These are phyloP conservation scores for Karstenula rhodostoma DNA, from an alignment of 2,329 filamentous ascomycete species.

Conservation along the genomic window DNA sequence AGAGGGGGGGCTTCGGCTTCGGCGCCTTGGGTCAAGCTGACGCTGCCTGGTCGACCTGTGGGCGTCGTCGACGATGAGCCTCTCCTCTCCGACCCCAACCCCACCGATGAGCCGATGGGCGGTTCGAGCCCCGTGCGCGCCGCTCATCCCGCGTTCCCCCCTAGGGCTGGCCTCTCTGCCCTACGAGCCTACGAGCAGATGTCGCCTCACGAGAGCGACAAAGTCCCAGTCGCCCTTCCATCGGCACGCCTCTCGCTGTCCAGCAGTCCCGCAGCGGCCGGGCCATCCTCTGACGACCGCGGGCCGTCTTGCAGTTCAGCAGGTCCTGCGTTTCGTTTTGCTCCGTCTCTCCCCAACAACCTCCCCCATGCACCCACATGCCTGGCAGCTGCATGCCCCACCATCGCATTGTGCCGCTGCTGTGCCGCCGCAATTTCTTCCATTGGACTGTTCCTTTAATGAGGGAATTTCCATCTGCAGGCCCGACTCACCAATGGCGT, in stretches of 20 bases:
- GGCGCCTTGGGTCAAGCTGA: neutral
- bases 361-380: constrained; percentile 6
- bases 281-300: neutral
- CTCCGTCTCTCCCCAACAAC: neutral
- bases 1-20: constrained; percentile 17
- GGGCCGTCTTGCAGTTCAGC: neutral
- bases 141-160: neutral
- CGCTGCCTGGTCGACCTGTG: neutral
- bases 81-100: neutral
- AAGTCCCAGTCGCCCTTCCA: neutral
- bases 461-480: constrained; percentile 18
- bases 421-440: constrained; percentile 11
- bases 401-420: constrained; percentile 5
- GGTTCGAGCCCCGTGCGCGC: neutral
- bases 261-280: neutral
- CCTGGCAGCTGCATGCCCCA: neutral
- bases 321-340: neutral
- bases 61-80: neutral
- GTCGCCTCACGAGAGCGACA: neutral
- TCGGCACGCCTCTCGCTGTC: neutral
- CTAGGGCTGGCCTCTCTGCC: constrained; percentile 9
- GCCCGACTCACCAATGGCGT: constrained; percentile 14
- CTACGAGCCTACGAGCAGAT: constrained; percentile 14
- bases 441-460: constrained; percentile 19
- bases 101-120: neutral